A percentile compares a stretch with the other conserved stretches of the same genome.
Evolutionary conservation across 2,329 filamentous ascomycete genomes (phyloP).

Genomic region (Iodosphaeria phyllophila): DNA sequence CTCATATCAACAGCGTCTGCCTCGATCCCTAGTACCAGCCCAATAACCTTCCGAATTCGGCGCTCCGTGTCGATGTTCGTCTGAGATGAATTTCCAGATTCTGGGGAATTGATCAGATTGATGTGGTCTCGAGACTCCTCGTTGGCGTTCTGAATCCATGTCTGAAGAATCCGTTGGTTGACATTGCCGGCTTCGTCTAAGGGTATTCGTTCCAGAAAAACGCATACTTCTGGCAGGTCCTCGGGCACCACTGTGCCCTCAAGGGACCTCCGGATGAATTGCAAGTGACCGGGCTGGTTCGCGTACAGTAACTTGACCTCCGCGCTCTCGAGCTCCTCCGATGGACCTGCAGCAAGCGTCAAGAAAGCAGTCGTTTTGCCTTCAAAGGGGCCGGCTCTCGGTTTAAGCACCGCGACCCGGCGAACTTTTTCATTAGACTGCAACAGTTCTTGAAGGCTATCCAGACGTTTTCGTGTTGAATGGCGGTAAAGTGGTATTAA

Average conservation of each 20-base stretch:
- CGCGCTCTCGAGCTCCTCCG: constrained; percentile 10
- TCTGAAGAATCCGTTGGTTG: constrained; percentile 26
- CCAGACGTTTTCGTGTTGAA: too few species aligned
- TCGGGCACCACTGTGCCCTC: constrained; percentile 17
- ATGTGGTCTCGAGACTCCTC: constrained; percentile 25
- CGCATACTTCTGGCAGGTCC: constrained; percentile 25
- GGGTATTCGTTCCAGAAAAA: constrained; percentile 26
- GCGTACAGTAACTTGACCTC: constrained; percentile 21
- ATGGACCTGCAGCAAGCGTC: constrained; percentile 16
- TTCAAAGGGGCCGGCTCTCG: constrained; percentile 30
- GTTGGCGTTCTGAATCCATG: constrained; percentile 34
- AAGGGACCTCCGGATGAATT: constrained; percentile 17
- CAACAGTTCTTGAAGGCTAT: too few species aligned
- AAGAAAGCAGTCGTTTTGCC: constrained; percentile 28
- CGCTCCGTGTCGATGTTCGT: constrained; percentile 20
- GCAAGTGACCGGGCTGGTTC: constrained; percentile 21
- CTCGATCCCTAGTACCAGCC: constrained; percentile 18
- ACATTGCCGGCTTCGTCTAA: constrained; percentile 18
- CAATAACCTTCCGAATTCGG: constrained; percentile 18
- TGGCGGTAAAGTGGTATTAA: too few species aligned
- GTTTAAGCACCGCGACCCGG: constrained; percentile 22
- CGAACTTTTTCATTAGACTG: constrained; percentile 21
- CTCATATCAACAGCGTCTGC: constrained; percentile 22
- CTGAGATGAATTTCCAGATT: constrained; percentile 15
- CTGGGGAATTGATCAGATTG: constrained; percentile 20